Evolutionary conservation across 805 yeast genomes (phyloP).

Genomic region (Torulaspora indica): DNA sequence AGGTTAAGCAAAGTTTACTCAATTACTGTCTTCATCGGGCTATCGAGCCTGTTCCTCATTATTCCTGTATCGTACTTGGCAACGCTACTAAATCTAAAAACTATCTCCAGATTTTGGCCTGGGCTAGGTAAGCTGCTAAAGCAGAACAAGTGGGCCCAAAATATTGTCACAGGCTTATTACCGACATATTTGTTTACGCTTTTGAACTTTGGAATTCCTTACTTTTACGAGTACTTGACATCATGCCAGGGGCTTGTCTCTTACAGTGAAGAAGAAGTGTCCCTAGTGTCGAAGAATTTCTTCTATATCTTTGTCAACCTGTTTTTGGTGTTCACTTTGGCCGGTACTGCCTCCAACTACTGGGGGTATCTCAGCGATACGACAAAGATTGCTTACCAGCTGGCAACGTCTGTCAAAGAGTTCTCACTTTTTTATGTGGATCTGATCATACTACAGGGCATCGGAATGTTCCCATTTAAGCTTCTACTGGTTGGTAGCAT

Average conservation of each 20-base stretch:
- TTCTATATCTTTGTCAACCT: constrained; percentile 91
- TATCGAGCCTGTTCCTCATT: constrained; percentile 64
- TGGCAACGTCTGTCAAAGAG: constrained; percentile 76
- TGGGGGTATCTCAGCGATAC: constrained; percentile 85
- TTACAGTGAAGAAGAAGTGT: constrained; percentile 85
- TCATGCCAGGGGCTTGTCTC: constrained; percentile 84
- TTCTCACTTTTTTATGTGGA: constrained; percentile 88
- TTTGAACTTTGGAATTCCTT: constrained; percentile 79
- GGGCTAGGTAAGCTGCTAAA: constrained; percentile 63
- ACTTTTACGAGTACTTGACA: constrained; percentile 77
- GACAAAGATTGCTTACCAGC: constrained; percentile 76
- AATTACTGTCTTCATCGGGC: constrained; percentile 39
- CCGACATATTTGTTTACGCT: constrained; percentile 90
- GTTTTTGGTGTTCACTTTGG: constrained; percentile 88
- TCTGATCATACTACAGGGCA: constrained; percentile 70
- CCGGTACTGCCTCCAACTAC: constrained; percentile 81
- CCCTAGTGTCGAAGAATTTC: constrained; percentile 87
- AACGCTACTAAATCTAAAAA: constrained; percentile 69
- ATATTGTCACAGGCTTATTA: constrained; percentile 77
- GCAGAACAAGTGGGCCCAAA: constrained; percentile 64
- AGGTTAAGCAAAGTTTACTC: constrained; percentile 51
- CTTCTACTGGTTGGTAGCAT: constrained; percentile 76
- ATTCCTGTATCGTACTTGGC: constrained; percentile 84
- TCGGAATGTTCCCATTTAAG: constrained; percentile 88
- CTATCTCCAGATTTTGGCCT: constrained; percentile 81